Evolutionary conservation across 306 rosid species (phyloP), one percentile per base, ranked within the genome.

Genomic region (Fragaria nilgerrensis): DNA sequence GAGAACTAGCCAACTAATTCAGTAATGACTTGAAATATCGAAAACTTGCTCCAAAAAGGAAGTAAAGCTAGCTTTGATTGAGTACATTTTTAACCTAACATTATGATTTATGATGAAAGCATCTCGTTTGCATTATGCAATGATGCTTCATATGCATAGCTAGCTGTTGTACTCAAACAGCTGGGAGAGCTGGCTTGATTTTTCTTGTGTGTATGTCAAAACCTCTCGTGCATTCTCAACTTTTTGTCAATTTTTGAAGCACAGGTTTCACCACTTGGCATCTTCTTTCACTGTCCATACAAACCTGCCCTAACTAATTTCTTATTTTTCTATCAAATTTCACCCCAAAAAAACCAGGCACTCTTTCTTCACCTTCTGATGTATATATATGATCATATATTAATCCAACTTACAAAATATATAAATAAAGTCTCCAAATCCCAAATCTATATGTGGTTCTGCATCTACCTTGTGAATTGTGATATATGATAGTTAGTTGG

Each of bases 151-250:
- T 20, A 25, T 66, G 71, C 15, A 0, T 3, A 7, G 15, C n/a
- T 27, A 19, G 41, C 58, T 76, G 83, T 80, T 84, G 82, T 73
- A 75, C 83, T 84, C 84, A 78, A 63, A 75, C 89, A 88, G 88
- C 81, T 84, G 87, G 69, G 34, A 34, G 19, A 41, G 47, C 34
- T 58, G 11, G 27, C 19, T 23, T 68, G 59, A 63, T 29, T 63
- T 41, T 76, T 67, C 59, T 67, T 64, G 36, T 13, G 41, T 36
- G 14, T 67, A 71, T 69, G 84, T 78, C 85, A 72, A 75, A 29
- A 76, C 72, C 85, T 75, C 96, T 86, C 91, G 97, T 89, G 97
- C 86, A 83, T 56, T 78, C 82, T 81, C 87, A 83, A 82, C 93
- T 83, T 86, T 87, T 79, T 32, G 41, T 73, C 22, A 22, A 43